Evolutionary conservation across 768 basidiomycete species (phyloP), one percentile per base, ranked within the genome.

Genomic region (Boletus subcaerulescens): DNA sequence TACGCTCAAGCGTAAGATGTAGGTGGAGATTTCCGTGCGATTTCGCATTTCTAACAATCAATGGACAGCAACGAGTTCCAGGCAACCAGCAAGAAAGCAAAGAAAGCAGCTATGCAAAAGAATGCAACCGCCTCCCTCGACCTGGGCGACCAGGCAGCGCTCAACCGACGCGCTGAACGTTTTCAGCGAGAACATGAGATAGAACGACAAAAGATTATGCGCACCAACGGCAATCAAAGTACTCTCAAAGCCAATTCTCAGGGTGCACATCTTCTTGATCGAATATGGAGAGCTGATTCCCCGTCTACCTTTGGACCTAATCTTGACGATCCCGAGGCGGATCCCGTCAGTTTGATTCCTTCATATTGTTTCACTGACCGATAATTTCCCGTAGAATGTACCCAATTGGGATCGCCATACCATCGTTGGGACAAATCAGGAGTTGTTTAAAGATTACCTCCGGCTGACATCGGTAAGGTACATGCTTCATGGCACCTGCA

Each of bases 361-460:
- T 24, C 20, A 14, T 35, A 9, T 43, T 1, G 53, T 44, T 45
- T 60, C 39, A 35, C 46, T 46, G 53, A 45, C 55, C 32, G 17
- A 66, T 22, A 36, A 32, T n/a, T 32, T 46, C 42, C 42, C 36
- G 7, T 61, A 98, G 96, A 96, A 95, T 64, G 94, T 96, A 10
- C 87, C 93, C 50, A 87, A 95, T 68, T 99, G 97, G 97, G 97
- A 99, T 75, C 85, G 85, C 55, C 80, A 86, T 71, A 98, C 95
- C 8, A 98, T 99, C 63, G 93, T 96, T 52, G 97, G 97, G 47
- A 95, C 89, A 40, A 93, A 82, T 50, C 79, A 80, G 63, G 89
- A 89, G 61, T 74, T 97, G 24, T 98, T 98, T 79, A 99, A 98
- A 76, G 91, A 95, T 57, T 99, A 98, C 71, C 77, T 99, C 17